These are phyloP conservation scores for Ambrosiella beaveri DNA, from an alignment of 2,329 filamentous ascomycete genomes.

Conservation along the genomic window DNA sequence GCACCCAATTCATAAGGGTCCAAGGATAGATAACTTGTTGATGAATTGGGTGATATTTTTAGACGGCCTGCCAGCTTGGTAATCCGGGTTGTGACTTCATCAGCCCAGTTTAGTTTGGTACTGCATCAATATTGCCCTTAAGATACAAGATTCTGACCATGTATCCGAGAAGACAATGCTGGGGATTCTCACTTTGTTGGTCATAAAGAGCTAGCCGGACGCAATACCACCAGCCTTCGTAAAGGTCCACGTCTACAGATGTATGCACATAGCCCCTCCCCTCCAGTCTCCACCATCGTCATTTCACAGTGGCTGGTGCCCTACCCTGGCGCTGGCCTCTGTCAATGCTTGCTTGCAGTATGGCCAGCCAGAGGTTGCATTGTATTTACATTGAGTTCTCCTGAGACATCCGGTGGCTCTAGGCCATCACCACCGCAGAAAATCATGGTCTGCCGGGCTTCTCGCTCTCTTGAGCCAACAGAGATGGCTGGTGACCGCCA, in stretches of 20 bases:
- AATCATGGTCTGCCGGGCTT: background rate
- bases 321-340: background rate
- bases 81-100: background rate
- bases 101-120: background rate
- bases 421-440: background rate
- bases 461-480: background rate
- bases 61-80: background rate
- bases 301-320: background rate
- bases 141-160: no score
- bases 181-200: no score
- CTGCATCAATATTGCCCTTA: background rate
- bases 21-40: background rate
- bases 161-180: no score
- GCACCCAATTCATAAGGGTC: background rate
- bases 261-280: no score
- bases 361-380: background rate
- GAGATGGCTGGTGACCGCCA: background rate
- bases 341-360: background rate
- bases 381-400: background rate
- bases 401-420: background rate
- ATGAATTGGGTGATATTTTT: background rate
- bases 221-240: no score
- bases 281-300: no score
- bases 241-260: no score
- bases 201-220: no score